Evolutionary conservation across 1,139 yeast species (phyloP).

Genomic region (Trichomonascaceae sp.): DNA sequence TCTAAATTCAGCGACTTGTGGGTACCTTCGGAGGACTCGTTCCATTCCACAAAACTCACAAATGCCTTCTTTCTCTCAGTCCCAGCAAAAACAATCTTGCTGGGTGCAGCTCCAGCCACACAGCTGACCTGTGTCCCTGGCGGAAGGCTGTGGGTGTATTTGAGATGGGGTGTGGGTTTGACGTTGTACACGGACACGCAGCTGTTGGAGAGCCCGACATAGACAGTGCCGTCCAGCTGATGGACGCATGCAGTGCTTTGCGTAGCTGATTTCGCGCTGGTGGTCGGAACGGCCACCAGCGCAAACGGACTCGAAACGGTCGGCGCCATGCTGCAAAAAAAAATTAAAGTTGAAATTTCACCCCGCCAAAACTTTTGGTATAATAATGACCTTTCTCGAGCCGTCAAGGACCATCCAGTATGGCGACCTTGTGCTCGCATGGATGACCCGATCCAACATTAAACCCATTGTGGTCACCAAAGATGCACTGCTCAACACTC

Average conservation of each 20-base stretch:
- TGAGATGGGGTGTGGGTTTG: conserved; percentile 67
- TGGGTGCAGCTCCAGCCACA: conserved; percentile 5
- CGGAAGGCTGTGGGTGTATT: conserved; percentile 61
- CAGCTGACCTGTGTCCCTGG: conserved; percentile 40
- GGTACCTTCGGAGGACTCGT: background rate
- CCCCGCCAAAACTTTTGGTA: background rate
- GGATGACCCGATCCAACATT: conserved; percentile 66
- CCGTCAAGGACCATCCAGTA: conserved; percentile 42
- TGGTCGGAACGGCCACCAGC: conserved; percentile 20
- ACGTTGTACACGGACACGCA: conserved; percentile 58
- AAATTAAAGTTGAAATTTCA: conserved; percentile 1
- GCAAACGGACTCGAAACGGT: conserved; percentile 23
- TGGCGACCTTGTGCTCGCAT: conserved; percentile 77
- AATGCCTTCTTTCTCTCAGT: conserved; percentile 17
- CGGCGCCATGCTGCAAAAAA: conserved; percentile 17
- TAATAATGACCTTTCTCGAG: conserved; percentile 9
- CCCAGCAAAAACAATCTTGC: conserved; percentile 14
- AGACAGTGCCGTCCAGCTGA: conserved; percentile 5
- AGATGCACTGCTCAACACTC: conserved; percentile 58
- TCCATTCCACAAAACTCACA: background rate
- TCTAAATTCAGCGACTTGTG: no score
- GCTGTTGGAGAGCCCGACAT: conserved; percentile 67
- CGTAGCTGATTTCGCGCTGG: conserved; percentile 12
- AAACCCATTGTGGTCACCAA: conserved; percentile 56
- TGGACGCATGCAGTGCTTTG: background rate